Conservation (phyloP, 305 asterid genomes). For the Solanum hybrid region DNA sequence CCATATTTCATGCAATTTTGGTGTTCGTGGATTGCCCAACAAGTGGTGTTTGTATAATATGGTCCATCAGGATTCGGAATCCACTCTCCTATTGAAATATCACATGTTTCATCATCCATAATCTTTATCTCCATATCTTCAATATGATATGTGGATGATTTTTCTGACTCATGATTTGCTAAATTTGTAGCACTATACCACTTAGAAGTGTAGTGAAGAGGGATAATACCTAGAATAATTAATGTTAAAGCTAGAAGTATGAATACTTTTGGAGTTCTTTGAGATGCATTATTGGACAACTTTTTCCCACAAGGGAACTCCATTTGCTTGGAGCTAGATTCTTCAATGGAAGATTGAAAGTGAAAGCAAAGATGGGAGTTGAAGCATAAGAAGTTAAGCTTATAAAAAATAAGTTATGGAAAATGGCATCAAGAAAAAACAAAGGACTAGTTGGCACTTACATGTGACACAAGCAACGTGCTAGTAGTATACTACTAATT, state of each 20-base stretch:
- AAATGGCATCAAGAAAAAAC: background rate
- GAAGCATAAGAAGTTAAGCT: background rate
- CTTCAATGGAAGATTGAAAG: background rate
- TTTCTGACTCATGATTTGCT: background rate
- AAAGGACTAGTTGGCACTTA: conserved; percentile 1
- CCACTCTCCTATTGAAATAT: conserved; percentile 20
- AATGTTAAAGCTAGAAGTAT: conserved; percentile 18
- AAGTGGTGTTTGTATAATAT: conserved; percentile 31
- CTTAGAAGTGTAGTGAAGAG: conserved; percentile 26
- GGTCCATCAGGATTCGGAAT: conserved; percentile 31
- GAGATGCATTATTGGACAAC: background rate
- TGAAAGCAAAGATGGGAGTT: background rate
- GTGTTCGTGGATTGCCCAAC: conserved; percentile 41
- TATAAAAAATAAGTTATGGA: background rate
- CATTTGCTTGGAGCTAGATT: background rate
- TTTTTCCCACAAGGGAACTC: conserved; percentile 1
- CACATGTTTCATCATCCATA: conserved; percentile 10
- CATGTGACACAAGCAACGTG: background rate
- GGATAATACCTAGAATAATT: conserved; percentile 22
- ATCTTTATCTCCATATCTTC: conserved; percentile 13
- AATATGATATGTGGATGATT: conserved; percentile 10
- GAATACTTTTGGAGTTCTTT: background rate
- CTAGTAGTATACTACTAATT: background rate
- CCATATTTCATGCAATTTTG: conserved; percentile 57
- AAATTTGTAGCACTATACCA: background rate